phyloP scores from a whole-genome alignment of 345 rosid genomes.

The Balakata baccata region DNA sequence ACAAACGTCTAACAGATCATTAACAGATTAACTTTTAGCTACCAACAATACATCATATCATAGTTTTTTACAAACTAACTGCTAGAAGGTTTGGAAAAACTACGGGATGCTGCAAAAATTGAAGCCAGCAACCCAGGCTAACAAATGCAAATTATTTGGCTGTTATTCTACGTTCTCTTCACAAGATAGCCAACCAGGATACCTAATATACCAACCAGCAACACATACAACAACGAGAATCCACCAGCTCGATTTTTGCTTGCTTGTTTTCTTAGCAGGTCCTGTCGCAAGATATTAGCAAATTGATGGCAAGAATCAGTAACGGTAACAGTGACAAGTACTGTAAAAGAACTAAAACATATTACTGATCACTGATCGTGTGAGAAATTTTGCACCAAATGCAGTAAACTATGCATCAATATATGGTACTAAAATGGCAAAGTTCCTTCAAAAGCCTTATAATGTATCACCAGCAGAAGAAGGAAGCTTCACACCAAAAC shows the following conservation, averaged over 20 bases:
- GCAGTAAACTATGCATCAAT: slow-evolving; percentile 6
- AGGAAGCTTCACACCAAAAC: not conserved
- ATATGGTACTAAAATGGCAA: not conserved
- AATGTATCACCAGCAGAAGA: not conserved
- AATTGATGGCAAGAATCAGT: not conserved
- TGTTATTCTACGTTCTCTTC: slow-evolving; percentile 33
- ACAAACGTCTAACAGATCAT: not conserved
- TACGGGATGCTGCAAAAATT: not conserved
- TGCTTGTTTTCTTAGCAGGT: slow-evolving; percentile 49
- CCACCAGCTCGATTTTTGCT: slow-evolving; percentile 45
- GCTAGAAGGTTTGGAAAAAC: slow-evolving; percentile 2
- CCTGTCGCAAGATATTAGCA: slow-evolving; percentile 38
- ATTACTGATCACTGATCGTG: not conserved
- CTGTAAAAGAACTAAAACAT: not conserved
- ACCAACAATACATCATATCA: slow-evolving; percentile 3
- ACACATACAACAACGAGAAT: slow-evolving; percentile 42
- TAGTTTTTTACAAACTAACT: slow-evolving; percentile 4
- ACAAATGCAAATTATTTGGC: not conserved
- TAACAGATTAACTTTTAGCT: not conserved
- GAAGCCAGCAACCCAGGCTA: slow-evolving; percentile 1
- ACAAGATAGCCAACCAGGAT: slow-evolving; percentile 52
- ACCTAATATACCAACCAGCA: slow-evolving; percentile 59
- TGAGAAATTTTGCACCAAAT: not conserved
- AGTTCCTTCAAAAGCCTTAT: not conserved
- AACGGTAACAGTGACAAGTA: not conserved